Evolutionary conservation across 176 grass and related monocot genomes (phyloP), one percentile per base, ranked within the genome.

Genomic region (Secale cereale): DNA sequence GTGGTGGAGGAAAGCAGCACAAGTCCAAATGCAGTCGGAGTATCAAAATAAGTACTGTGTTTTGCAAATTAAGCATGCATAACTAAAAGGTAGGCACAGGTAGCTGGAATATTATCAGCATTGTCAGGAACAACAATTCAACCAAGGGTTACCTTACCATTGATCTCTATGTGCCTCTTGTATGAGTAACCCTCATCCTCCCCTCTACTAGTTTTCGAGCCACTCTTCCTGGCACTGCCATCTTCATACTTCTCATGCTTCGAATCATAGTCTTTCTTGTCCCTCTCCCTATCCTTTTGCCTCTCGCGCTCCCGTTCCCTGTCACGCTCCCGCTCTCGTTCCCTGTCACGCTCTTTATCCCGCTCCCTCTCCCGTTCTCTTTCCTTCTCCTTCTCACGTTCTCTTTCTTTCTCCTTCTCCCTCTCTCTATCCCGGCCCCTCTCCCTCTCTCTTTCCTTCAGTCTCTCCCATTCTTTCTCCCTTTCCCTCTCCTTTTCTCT

Each of bases 171-270:
- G 31, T 94, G 83, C 63, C 89, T 94, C 89, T 90, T 95, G 8
- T 84, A 26, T 19, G 71, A 80, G 83, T 85, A 82, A 70, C 78
- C 81, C 59, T 94, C 96, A 62, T 95, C 96, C 37, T 91, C 90
- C 1, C 37, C 60, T 50, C 81, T 86, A 43, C 45, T 84, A 50
- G 65, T 81, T 73, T 92, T 92, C 0, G 92, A 79, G 73, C 78
- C 82, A 94, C 74, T 88, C 87, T 99, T 99, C 45, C 91, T 94
- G 81, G 84, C 87, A 52, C 76, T 27, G 9, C 73, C 89, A 87
- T 90, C 89, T 29, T 95, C 95, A 83, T 92, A 94, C 76, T 68
- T 95, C 33, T 93, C 95, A 74, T 93, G 85, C 67, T 92, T 92
- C 26, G 80, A 73, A 90, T 95, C 93, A 63, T 92, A 90, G 19